Evolutionary conservation across 164 flowering plant species (phyloP).

Genomic region (Tinospora cordifolia): DNA sequence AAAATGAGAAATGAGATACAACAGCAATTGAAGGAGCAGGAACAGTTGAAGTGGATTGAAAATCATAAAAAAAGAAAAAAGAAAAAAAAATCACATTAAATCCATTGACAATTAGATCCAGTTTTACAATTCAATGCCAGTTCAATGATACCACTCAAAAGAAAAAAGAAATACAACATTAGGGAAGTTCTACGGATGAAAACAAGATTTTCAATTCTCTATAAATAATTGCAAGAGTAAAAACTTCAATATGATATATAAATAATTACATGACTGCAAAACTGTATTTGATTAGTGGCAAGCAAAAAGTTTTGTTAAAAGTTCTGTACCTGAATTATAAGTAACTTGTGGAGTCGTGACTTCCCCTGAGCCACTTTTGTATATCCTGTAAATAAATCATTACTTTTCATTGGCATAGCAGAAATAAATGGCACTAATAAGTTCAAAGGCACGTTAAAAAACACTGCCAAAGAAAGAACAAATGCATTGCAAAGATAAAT

Average conservation of each 20-base stretch:
- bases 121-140: neutral
- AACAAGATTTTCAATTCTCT: neutral
- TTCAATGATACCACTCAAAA: neutral
- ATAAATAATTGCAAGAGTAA: no score
- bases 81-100: neutral
- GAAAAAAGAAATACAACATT: neutral
- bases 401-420: neutral
- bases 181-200: neutral
- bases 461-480: neutral
- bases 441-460: neutral
- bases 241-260: no score
- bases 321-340: constrained; percentile 45
- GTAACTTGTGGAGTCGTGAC: constrained; percentile 40
- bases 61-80: no score
- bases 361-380: constrained; percentile 64
- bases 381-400: constrained; percentile 42
- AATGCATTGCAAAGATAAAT: neutral
- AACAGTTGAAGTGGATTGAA: no score
- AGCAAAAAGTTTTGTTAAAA: neutral
- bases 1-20: no score
- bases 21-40: no score
- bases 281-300: no score
- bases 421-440: neutral
- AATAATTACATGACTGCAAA: no score
- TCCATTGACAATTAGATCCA: neutral